Evolutionary conservation across 305 asterid genomes (phyloP), one percentile per base, ranked within the genome.

Genomic region (Rubia balearica): DNA sequence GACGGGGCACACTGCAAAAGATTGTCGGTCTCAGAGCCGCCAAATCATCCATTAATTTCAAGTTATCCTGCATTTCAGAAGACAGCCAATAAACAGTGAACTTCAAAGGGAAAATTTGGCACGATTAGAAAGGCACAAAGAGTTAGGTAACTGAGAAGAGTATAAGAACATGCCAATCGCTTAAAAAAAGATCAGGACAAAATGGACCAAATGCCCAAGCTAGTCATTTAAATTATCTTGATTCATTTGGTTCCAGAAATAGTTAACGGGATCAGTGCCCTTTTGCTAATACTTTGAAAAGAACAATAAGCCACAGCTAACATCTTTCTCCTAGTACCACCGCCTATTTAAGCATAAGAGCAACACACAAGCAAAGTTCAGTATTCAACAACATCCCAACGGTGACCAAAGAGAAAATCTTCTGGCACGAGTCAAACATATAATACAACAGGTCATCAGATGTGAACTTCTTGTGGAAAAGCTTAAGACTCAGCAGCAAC

Each of bases 31-130:
- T 86, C 67, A 94, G 84, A 73, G 90, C 88, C 63, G 84, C 94
- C 80, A 91, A 81, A 86, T 94, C 99, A 82, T 94, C 99, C 97
- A 91, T 85, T 87, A 94, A 76, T 83, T 91, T 94, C 93, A 91
- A 14, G 79, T 83, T 94, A 83, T 94, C 97, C 99, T 91, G 90
- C 79, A 94, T 69, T 75, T 69, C 79, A 74, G 33, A 72, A 70
- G 42, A 66, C 27, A 19, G 43, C 14, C 21, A 36, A 42, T 30
- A 24, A 21, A 63, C 36, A 68, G 38, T 27, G 19, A 46, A 56
- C 36, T 42, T 8, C 30, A 6, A 45, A 19, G 8, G 48, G 13
- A 65, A 65, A 0, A 5, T 10, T n/a, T 42, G 24, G 13, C 48
- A 43, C 14, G 67, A 67, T 24, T 19, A 56, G 53, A 51, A 7